Conservation (phyloP, 2,329 filamentous ascomycete species). For the Stromatinia cepivora region DNA sequence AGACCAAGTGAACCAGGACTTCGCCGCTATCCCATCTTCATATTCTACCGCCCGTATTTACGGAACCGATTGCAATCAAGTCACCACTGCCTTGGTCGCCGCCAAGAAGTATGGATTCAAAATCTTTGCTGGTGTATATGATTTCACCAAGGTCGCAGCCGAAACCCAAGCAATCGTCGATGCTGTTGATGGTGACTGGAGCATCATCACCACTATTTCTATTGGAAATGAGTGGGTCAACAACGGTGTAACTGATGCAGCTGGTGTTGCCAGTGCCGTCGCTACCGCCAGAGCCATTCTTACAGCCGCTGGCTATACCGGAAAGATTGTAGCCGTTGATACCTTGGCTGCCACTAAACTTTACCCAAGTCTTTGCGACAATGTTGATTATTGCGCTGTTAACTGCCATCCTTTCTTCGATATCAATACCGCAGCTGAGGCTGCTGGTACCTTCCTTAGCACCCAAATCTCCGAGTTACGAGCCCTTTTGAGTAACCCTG, state of each 20-base stretch:
- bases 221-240: slow-evolving; percentile 83
- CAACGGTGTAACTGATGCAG: slow-evolving; percentile 54
- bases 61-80: slow-evolving; percentile 76
- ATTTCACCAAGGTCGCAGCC: slow-evolving; percentile 48
- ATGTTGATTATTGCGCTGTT: slow-evolving; percentile 70
- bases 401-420: slow-evolving; percentile 89
- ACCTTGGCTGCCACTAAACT: slow-evolving; percentile 68
- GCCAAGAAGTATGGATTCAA: slow-evolving; percentile 65
- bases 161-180: slow-evolving; percentile 62
- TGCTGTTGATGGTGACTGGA: slow-evolving; percentile 63
- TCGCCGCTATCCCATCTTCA: slow-evolving; percentile 51
- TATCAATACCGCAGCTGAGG: slow-evolving; percentile 54
- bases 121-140: slow-evolving; percentile 74
- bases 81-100: slow-evolving; percentile 63
- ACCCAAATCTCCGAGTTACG: slow-evolving; percentile 52
- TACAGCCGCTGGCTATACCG: slow-evolving; percentile 63
- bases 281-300: slow-evolving; percentile 58
- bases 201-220: slow-evolving; percentile 66
- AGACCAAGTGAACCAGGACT: slow-evolving; percentile 63
- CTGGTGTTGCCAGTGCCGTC: slow-evolving; percentile 59
- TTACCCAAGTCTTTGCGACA: slow-evolving; percentile 68
- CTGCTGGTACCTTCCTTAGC: slow-evolving; percentile 67
- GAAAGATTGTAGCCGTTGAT: slow-evolving; percentile 77
- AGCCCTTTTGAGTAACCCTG: slow-evolving; percentile 45
- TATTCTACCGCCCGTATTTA: slow-evolving; percentile 74